Evolutionary conservation across 495 filamentous ascomycete species (phyloP).

Genomic region (Hypoxylon perforatum): DNA sequence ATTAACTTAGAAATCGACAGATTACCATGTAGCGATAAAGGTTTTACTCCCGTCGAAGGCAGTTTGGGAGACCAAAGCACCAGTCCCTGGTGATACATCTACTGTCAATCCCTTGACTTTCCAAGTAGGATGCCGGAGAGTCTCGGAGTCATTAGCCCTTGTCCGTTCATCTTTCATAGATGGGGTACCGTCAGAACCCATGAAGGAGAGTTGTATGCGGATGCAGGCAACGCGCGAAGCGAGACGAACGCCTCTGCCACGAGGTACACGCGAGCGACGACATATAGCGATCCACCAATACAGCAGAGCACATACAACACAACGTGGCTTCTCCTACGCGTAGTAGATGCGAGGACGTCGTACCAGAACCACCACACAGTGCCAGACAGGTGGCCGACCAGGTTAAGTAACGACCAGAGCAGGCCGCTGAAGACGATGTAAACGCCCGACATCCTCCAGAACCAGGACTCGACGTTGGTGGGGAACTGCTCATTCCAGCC

Average conservation of each 20-base stretch:
- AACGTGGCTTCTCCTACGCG: no score
- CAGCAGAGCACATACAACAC: no score
- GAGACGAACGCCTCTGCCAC: constrained; percentile 32
- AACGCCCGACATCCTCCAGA: constrained; percentile 25
- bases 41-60: no score
- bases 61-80: no score
- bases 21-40: no score
- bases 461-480: neutral
- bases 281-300: constrained; percentile 8
- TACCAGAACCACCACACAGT: constrained; percentile 19
- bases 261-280: constrained; percentile 29
- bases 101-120: no score
- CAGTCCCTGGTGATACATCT: no score
- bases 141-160: no score
- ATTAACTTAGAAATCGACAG: no score
- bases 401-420: constrained; percentile 13
- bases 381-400: constrained; percentile 10
- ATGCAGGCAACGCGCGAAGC: constrained; percentile 25
- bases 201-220: constrained; percentile 32
- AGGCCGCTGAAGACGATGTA: constrained; percentile 22
- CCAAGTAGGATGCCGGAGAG: no score
- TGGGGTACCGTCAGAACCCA: constrained; percentile 35
- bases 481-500: constrained; percentile 16
- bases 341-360: no score
- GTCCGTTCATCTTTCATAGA: no score